Evolutionary conservation across 2,329 filamentous ascomycete species (phyloP).

Genomic region (Paracoccidioides brasiliensis): DNA sequence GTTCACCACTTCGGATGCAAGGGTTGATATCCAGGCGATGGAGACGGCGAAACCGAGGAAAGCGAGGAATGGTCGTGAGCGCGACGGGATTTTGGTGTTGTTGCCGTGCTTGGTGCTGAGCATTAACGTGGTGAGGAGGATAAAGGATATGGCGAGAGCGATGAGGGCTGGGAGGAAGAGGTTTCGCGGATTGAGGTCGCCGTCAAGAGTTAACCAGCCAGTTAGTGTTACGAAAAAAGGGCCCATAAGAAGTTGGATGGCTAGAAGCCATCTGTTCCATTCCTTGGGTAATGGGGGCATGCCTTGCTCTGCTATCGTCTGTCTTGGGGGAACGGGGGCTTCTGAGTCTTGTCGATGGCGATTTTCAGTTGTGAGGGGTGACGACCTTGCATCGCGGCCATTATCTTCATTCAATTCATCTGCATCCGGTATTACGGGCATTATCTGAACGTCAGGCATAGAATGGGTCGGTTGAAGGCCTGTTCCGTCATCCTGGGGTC

Average conservation of each 20-base stretch:
- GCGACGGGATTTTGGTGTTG: constrained; percentile 51
- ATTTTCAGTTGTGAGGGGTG: background rate
- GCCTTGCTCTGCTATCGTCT: constrained; percentile 18
- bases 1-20: constrained; percentile 89
- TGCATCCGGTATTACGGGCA: background rate
- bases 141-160: constrained; percentile 55
- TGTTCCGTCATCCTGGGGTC: constrained; percentile 13
- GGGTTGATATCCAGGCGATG: constrained; percentile 92
- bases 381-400: background rate
- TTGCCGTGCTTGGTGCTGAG: constrained; percentile 42
- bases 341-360: constrained; percentile 24
- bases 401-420: background rate
- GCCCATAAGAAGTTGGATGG: constrained; percentile 72
- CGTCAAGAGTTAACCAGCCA: constrained; percentile 47
- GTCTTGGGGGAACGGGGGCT: constrained; percentile 22
- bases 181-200: constrained; percentile 37
- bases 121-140: constrained; percentile 54
- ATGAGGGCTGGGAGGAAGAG: constrained; percentile 48
- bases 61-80: constrained; percentile 65
- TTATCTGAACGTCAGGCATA: background rate
- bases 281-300: constrained; percentile 30
- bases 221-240: constrained; percentile 72
- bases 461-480: background rate
- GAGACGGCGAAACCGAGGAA: constrained; percentile 83
- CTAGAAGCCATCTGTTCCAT: constrained; percentile 88